A percentile compares a stretch with the other conserved stretches of the same genome.
phyloP scores from a whole-genome alignment of 2,329 filamentous ascomycete species.

The Colletotrichum orbiculare region DNA sequence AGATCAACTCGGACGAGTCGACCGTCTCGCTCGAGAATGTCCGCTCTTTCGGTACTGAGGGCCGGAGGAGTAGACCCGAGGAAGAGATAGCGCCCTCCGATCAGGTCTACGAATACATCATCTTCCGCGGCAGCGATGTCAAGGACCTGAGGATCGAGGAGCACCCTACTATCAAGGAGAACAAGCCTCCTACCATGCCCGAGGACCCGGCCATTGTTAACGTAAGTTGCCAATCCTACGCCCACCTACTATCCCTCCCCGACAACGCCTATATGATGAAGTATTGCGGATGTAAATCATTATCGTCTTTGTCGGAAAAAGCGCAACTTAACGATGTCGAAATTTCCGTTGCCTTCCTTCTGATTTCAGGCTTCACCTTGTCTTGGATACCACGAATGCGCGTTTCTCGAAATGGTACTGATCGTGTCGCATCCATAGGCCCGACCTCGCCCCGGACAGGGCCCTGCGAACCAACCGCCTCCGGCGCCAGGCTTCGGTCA shows the following conservation, averaged over 20 bases:
- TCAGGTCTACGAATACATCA: constrained; percentile 97
- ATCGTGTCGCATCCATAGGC: constrained; percentile 47
- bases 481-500: constrained; percentile 55
- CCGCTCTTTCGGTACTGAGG: constrained; percentile 92
- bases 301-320: constrained; percentile 77
- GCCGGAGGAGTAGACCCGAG: constrained; percentile 79
- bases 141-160: constrained; percentile 97
- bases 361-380: constrained; percentile 65
- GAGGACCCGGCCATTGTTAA: constrained; percentile 97
- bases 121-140: constrained; percentile 97
- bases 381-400: constrained; percentile 8
- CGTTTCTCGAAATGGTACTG: constrained; percentile 38
- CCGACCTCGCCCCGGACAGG: constrained; percentile 51
- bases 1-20: constrained; percentile 97
- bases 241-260: constrained; percentile 34
- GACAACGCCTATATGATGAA: constrained; percentile 76
- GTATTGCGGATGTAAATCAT: constrained; percentile 95
- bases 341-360: constrained; percentile 99
- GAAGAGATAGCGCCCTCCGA: constrained; percentile 88
- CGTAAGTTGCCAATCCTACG: constrained; percentile 73
- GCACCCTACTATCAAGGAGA: constrained; percentile 77
- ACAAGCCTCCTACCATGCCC: constrained; percentile 81
- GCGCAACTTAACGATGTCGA: constrained; percentile 95
- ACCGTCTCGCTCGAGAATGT: constrained; percentile 98
- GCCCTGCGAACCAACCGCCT: constrained; percentile 45